These are phyloP conservation scores for Decorospora gaudefroyi DNA, from an alignment of 2,329 filamentous ascomycete genomes.

Conservation along the genomic window DNA sequence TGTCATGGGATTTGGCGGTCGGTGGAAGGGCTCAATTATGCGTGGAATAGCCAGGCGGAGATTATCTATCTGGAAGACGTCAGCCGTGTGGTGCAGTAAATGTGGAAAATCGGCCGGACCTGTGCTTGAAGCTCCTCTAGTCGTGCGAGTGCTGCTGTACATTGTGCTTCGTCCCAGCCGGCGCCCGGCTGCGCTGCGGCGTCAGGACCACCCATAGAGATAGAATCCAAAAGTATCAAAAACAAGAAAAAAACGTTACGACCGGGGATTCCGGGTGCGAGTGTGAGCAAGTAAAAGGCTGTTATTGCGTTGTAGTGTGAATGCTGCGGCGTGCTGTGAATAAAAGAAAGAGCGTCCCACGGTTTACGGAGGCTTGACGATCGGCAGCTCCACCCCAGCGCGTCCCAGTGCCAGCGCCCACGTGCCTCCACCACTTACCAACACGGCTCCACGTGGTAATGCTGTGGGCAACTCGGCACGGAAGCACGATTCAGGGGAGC, in stretches of 20 bases:
- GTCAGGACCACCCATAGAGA: constrained; percentile 25
- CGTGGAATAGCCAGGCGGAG: constrained; percentile 52
- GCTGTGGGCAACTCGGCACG: not conserved
- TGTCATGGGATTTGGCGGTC: constrained; percentile 36
- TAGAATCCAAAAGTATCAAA: not conserved
- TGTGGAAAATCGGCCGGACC: constrained; percentile 28
- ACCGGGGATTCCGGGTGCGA: no score
- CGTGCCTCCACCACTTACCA: constrained; percentile 9
- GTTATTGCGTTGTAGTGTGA: constrained; percentile 9
- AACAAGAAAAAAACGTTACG: not conserved
- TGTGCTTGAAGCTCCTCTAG: constrained; percentile 52
- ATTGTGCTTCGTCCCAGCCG: constrained; percentile 49
- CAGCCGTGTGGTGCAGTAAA: constrained; percentile 1
- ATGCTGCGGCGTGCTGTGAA: constrained; percentile 7
- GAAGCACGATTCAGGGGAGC: no score
- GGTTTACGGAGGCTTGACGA: constrained; percentile 12
- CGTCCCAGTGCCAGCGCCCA: no score
- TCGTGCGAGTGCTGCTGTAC: constrained; percentile 51
- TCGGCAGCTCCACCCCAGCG: constrained; percentile 12
- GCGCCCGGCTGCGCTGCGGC: constrained; percentile 20
- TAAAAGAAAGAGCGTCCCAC: constrained; percentile 8
- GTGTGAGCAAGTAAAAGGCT: not conserved
- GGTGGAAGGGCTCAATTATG: constrained; percentile 49
- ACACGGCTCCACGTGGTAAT: constrained; percentile 27
- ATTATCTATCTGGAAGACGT: constrained; percentile 46